Conservation (phyloP, 1,284 basidiomycete species). For the Ceratobasidium sp. region DNA sequence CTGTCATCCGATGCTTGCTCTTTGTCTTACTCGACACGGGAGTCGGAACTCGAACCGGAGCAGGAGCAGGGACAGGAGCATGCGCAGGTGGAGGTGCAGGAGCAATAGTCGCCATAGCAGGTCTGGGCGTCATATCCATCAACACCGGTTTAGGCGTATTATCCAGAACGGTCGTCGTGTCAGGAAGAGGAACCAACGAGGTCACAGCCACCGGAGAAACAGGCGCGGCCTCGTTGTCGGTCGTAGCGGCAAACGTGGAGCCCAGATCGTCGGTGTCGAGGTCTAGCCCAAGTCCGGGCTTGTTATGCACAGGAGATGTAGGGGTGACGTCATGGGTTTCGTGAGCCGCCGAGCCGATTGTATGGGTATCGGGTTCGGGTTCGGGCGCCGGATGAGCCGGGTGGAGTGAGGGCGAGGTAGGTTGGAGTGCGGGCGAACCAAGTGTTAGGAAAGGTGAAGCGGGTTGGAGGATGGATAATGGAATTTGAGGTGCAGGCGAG, state of each 20-base stretch:
- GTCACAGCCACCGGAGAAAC: background rate
- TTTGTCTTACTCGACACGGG: constrained; percentile 3
- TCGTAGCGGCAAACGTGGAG: background rate
- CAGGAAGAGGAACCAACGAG: too few species aligned
- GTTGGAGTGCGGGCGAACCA: background rate
- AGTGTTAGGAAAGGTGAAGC: background rate
- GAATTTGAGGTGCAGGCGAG: too few species aligned
- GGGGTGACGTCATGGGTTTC: background rate
- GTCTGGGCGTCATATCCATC: background rate
- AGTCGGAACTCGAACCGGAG: constrained; percentile 9
- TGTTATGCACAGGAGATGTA: background rate
- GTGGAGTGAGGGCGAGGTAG: background rate
- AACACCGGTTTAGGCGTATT: background rate
- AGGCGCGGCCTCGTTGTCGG: constrained; percentile 15
- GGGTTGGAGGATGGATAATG: background rate
- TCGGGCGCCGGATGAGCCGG: too few species aligned
- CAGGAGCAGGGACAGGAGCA: background rate
- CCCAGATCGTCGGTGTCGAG: constrained; percentile 12
- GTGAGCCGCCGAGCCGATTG: constrained; percentile 6
- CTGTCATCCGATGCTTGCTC: constrained; percentile 5
- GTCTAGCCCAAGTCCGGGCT: background rate
- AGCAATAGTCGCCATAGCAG: background rate
- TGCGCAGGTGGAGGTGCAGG: background rate
- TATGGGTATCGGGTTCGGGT: too few species aligned
- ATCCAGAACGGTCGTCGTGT: too few species aligned